Base-by-base conservation (phyloP, 305 asterid species). In the Fraxinus sp. region DNA sequence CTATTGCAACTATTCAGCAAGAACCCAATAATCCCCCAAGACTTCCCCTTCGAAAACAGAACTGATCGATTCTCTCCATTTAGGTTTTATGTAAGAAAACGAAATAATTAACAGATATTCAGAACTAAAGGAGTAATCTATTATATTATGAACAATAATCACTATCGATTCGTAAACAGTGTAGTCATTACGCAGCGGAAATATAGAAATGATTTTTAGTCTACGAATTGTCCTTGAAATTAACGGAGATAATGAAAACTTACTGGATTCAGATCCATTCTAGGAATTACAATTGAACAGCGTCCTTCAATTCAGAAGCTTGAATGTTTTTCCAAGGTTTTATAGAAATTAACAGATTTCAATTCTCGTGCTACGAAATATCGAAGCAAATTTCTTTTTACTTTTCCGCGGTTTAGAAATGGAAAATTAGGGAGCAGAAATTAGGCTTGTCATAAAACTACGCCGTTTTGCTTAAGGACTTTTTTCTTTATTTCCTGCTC, bases 241-340 rank as follows among this genome's bases (percentile, higher is more conserved):
- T 59, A 20, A 1, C 39, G 70, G 70, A 18, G 59, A 57, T 57
- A 78, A 41, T 13, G 75, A 49, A 22, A 74, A 73, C 85, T 83
- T 83, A 87, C 90, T 22, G 90, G 82, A 87, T 85, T 87, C 74
- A 83, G 90, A 87, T 87, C 90, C 90, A 87, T 87, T 78, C 28
- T 70, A 46, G 30, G 86, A 78, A 82, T 41, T 64, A 37, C 57
- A 81, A 77, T 77, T 81, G 74, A 85, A 77, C 35, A 24, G 78
- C 62, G 75, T 77, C 84, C 86, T 81, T 72, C 85, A 59, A 79
- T 66, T 79, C 74, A 76, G 80, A 24, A 36, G 55, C 32, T 76
- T 13, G 75, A 55, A 46, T 3, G 57, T 46, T 81, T 77, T 80
- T 33, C 79, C 43, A 41, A 49, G 81, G 81, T 70, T 79, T 3